Evolutionary conservation across 441 rosid species (phyloP).

Genomic region (Bocquillonia castaneifolia): DNA sequence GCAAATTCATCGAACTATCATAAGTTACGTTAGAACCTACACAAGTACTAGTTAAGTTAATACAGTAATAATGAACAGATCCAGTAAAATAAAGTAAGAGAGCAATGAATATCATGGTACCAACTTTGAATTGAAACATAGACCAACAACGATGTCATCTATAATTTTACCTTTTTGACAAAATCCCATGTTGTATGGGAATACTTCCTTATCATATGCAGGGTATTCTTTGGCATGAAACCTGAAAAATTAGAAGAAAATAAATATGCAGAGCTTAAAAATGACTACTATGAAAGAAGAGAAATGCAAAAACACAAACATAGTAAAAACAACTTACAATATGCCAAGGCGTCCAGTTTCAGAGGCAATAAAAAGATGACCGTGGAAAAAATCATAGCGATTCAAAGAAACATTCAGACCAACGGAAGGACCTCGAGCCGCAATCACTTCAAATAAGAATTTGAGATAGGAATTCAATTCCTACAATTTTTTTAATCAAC

Average conservation of each 20-base stretch:
- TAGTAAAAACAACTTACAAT: slow-evolving; percentile 43
- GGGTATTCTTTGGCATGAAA: slow-evolving; percentile 95
- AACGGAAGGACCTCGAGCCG: slow-evolving; percentile 52
- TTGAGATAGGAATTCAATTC: slow-evolving; percentile 64
- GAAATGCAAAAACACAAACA: not conserved
- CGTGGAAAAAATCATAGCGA: slow-evolving; percentile 82
- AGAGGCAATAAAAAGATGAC: slow-evolving; percentile 61
- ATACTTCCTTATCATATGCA: slow-evolving; percentile 53
- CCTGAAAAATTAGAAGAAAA: slow-evolving; percentile 33
- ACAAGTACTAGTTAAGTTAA: not conserved
- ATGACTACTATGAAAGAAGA: not conserved
- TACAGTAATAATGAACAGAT: not conserved
- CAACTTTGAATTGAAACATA: too few relatives aligned
- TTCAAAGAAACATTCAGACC: slow-evolving; percentile 58
- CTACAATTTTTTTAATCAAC: slow-evolving; percentile 32
- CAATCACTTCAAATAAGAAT: slow-evolving; percentile 66
- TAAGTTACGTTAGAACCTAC: slow-evolving; percentile 61
- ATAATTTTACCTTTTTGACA: slow-evolving; percentile 61
- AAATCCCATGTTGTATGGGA: slow-evolving; percentile 75
- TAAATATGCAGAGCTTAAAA: too few relatives aligned
- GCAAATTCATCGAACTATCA: slow-evolving; percentile 69
- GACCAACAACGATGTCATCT: not conserved
- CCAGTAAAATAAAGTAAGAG: not conserved
- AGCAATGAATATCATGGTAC: not conserved
- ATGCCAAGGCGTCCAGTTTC: slow-evolving; percentile 71